phyloP scores from a whole-genome alignment of 345 rosid genomes.

The Dimocarpus longan region DNA sequence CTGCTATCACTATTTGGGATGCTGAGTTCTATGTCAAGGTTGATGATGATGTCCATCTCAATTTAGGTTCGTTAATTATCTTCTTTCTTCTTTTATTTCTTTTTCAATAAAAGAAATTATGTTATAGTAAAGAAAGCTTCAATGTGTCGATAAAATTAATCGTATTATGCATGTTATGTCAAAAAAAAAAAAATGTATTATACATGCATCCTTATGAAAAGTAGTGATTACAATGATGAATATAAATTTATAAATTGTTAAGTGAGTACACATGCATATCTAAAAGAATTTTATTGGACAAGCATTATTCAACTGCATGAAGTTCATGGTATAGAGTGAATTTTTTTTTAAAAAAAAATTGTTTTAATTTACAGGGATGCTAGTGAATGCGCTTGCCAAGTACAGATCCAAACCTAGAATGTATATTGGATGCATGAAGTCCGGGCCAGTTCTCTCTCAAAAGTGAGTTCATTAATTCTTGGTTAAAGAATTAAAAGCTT shows the following conservation, averaged over 20 bases:
- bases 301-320: no score
- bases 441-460: slow-evolving; percentile 83
- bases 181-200: no score
- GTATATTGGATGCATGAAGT: slow-evolving; percentile 98
- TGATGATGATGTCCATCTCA: slow-evolving; percentile 89
- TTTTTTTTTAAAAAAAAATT: not conserved
- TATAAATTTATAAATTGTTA: not conserved
- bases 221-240: not conserved
- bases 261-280: not conserved
- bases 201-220: no score
- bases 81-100: not conserved
- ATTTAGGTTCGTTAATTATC: slow-evolving; percentile 44
- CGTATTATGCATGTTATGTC: no score
- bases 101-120: no score
- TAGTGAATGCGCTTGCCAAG: slow-evolving; percentile 53
- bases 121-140: no score
- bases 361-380: slow-evolving; percentile 46
- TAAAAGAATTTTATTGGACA: no score
- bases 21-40: slow-evolving; percentile 85
- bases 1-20: slow-evolving; percentile 74
- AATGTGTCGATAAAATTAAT: no score
- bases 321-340: not conserved
- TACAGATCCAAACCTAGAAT: slow-evolving; percentile 65
- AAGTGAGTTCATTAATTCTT: slow-evolving; percentile 43
- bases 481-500: no score